Conservation (phyloP, 441 rosid species). For the Populus tomentosa region DNA sequence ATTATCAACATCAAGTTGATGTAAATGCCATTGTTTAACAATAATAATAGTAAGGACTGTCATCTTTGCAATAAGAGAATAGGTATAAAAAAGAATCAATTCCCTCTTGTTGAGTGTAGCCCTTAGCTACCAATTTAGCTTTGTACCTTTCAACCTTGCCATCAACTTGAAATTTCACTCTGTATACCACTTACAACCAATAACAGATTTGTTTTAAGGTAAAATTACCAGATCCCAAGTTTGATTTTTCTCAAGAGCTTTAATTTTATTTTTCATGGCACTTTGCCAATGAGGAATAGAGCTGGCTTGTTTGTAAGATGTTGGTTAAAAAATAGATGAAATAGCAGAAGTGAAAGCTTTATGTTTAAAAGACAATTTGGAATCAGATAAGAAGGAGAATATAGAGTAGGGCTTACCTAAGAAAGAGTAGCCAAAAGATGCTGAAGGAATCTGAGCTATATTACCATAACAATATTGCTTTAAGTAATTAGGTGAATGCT, state of each 20-base stretch:
- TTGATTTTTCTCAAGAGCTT: not conserved
- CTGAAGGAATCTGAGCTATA: too few relatives aligned
- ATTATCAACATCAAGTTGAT: not conserved
- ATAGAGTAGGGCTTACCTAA: too few relatives aligned
- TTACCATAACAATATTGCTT: too few relatives aligned
- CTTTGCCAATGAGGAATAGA: not conserved
- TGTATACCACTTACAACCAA: not conserved
- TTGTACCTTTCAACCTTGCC: not conserved
- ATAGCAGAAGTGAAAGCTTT: not conserved
- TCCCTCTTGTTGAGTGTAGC: too few relatives aligned
- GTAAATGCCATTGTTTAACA: too few relatives aligned
- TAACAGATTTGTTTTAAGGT: accelerated
- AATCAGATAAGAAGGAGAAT: too few relatives aligned
- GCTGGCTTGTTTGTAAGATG: not conserved
- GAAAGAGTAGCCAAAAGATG: too few relatives aligned
- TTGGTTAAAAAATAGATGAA: not conserved
- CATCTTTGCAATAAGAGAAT: accelerated
- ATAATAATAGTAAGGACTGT: too few relatives aligned
- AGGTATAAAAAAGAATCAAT: not conserved
- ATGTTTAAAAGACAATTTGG: too few relatives aligned
- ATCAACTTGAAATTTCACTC: not conserved
- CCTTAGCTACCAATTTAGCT: not conserved
- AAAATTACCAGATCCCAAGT: not conserved
- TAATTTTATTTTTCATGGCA: not conserved
- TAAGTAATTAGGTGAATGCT: too few relatives aligned